A percentile compares a stretch with the other conserved stretches of the same genome.
Evolutionary conservation across 2,329 filamentous ascomycete genomes (phyloP).

Genomic region (Epichloe hybrida): DNA sequence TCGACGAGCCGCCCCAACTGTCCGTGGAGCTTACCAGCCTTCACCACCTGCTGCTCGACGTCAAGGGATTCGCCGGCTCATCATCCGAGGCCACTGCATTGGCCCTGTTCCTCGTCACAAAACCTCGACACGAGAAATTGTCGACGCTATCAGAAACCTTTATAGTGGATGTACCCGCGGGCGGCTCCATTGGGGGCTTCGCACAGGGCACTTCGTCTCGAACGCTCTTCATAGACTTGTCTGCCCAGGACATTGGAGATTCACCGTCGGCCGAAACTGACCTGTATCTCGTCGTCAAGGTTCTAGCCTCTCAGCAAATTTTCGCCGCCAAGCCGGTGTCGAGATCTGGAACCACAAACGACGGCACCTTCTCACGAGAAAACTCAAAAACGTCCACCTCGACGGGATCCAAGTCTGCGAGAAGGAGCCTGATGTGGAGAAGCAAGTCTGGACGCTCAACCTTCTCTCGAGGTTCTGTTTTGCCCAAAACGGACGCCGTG

Average conservation of each 20-base stretch:
- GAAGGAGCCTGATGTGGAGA: slow-evolving; percentile 59
- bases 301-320: slow-evolving; percentile 48
- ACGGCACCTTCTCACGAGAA: slow-evolving; percentile 29
- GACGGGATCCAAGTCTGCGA: slow-evolving; percentile 37
- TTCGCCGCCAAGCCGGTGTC: slow-evolving; percentile 32
- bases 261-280: slow-evolving; percentile 50
- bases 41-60: slow-evolving; percentile 71
- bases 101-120: slow-evolving; percentile 64
- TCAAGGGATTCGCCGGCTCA: slow-evolving; percentile 68
- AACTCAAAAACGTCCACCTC: slow-evolving; percentile 34
- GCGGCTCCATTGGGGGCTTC: slow-evolving; percentile 55
- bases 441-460: slow-evolving; percentile 41
- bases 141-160: slow-evolving; percentile 72
- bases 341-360: slow-evolving; percentile 33
- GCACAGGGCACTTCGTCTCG: slow-evolving; percentile 56
- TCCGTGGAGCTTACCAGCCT: slow-evolving; percentile 55
- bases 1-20: slow-evolving; percentile 66
- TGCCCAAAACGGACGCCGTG: slow-evolving; percentile 41
- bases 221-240: slow-evolving; percentile 80
- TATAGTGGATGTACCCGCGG: slow-evolving; percentile 61
- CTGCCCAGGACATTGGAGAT: slow-evolving; percentile 57
- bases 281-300: slow-evolving; percentile 71
- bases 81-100: slow-evolving; percentile 64
- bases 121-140: slow-evolving; percentile 48
- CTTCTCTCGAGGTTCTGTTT: slow-evolving; percentile 36